Evolutionary conservation across 1,284 basidiomycete species (phyloP).

Genomic region (Melampsora abietis-canadensis): DNA sequence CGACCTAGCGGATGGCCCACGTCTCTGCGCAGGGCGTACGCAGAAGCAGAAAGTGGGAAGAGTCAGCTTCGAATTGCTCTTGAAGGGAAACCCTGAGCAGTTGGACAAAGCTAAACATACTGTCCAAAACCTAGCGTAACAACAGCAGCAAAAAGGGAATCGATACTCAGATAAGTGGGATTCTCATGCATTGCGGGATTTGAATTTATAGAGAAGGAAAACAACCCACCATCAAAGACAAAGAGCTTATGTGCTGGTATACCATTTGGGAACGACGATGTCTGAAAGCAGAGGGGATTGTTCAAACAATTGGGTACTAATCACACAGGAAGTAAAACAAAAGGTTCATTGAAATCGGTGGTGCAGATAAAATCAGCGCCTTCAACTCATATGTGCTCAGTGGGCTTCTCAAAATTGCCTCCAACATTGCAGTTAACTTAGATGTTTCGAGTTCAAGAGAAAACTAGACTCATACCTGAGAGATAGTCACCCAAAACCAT

Average conservation of each 20-base stretch:
- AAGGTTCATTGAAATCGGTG: background rate
- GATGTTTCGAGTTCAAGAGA: background rate
- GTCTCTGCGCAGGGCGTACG: background rate
- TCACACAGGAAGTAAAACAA: background rate
- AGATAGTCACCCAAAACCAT: constrained; percentile 42
- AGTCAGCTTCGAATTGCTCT: background rate
- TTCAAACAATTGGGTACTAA: background rate
- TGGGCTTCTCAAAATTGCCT: too few species aligned
- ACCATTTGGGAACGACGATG: background rate
- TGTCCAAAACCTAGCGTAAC: background rate
- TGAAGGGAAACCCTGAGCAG: background rate
- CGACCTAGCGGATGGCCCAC: constrained; percentile 10
- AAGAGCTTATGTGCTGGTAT: constrained; percentile 1
- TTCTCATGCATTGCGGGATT: background rate
- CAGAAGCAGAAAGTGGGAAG: background rate
- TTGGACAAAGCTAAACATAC: background rate
- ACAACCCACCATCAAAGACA: constrained; percentile 3
- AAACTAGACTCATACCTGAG: constrained; percentile 10
- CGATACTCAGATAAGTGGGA: background rate
- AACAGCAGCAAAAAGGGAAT: background rate
- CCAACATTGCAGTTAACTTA: background rate
- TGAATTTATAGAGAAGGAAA: background rate
- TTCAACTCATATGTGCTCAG: too few species aligned
- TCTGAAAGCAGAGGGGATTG: background rate
- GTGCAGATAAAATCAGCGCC: too few species aligned